A percentile compares a stretch with the other conserved stretches of the same genome.
phyloP scores from a whole-genome alignment of 805 yeast species.

The Metschnikowia koreensis region DNA sequence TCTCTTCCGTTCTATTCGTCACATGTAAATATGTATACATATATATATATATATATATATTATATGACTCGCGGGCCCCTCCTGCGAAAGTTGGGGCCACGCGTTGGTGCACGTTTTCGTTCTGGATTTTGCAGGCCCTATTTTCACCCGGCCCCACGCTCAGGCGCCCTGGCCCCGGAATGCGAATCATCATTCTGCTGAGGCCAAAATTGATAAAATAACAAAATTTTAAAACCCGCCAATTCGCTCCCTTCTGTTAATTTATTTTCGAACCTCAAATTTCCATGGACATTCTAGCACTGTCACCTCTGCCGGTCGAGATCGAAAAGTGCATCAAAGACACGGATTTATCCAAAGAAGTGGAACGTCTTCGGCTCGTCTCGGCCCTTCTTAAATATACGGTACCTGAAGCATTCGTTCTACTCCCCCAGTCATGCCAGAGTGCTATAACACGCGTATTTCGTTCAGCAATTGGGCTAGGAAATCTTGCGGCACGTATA shows the following conservation, averaged over 20 bases:
- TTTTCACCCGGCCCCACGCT: background rate
- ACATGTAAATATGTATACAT: too few relatives aligned
- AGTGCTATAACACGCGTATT: slow-evolving; percentile 15
- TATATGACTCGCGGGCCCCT: too few relatives aligned
- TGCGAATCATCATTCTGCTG: background rate
- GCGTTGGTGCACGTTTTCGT: background rate
- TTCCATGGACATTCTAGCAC: slow-evolving; percentile 13
- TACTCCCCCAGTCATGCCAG: slow-evolving; percentile 18
- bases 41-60: too few relatives aligned
- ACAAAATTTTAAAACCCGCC: too few relatives aligned
- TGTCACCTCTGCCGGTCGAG: slow-evolving; percentile 12
- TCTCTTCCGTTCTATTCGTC: too few relatives aligned
- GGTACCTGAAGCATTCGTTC: slow-evolving; percentile 30
- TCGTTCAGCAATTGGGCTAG: slow-evolving; percentile 29
- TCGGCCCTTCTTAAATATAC: slow-evolving; percentile 30
- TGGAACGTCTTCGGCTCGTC: slow-evolving; percentile 17
- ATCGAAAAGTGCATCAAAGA: slow-evolving; percentile 12
- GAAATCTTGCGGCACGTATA: slow-evolving; percentile 25
- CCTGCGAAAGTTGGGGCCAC: too few relatives aligned
- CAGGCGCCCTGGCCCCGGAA: background rate
- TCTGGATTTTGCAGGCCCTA: background rate
- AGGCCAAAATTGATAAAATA: too few relatives aligned
- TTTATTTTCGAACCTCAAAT: background rate
- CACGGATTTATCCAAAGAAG: slow-evolving; percentile 1
- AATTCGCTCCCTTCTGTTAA: background rate